Base-by-base conservation (phyloP, 306 rosid genomes). In the Citrullus amarus region DNA sequence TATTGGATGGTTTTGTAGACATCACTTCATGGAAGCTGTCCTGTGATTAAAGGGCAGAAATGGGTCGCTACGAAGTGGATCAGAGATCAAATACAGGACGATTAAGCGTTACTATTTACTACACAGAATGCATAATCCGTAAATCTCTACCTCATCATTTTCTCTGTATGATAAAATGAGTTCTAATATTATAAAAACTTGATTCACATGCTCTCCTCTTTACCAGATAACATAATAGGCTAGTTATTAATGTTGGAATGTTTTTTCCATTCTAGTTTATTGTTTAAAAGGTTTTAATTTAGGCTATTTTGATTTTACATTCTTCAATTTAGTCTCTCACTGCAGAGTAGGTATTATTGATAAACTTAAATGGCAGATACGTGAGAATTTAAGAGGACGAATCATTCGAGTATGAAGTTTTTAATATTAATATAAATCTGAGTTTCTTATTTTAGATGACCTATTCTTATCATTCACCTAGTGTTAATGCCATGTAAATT, bases 51-150 rank as follows among this genome's bases (percentile, higher is more conserved):
- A 85, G 99, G 99, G 79, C 87, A 86, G 80, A 95, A 96, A 79
- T 96, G 99, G 98, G 97, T 92, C 50, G 93, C 93, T 9, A 91
- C 97, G 20, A 96, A 92, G 87, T 93, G 99, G 98, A 82, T 96
- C 60, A 84, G 97, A 82, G 87, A 96, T 86, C 91, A 91, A 83
- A 74, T 36, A 34, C 79, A 68, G 15, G 74, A 83, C 9, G 87
- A 89, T 75, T 86, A 83, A 76, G 41, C 62, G 15, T 51, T 7
- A 48, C 54, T 51, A 9, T 34, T 51, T 30, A 53, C 22, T 53
- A 15, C 12, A 30, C 6, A 9, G 7, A 1, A 38, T 55, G 51
- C 32, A 16, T 50, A 44, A 14, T 14, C 28, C 22, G 20, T 22
- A 46, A 70, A 70, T 70, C 20, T 70, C 76, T 3, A 14, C 13